Evolutionary conservation across 805 yeast species (phyloP).

Genomic region (Cyberlindnera euphorbiae): DNA sequence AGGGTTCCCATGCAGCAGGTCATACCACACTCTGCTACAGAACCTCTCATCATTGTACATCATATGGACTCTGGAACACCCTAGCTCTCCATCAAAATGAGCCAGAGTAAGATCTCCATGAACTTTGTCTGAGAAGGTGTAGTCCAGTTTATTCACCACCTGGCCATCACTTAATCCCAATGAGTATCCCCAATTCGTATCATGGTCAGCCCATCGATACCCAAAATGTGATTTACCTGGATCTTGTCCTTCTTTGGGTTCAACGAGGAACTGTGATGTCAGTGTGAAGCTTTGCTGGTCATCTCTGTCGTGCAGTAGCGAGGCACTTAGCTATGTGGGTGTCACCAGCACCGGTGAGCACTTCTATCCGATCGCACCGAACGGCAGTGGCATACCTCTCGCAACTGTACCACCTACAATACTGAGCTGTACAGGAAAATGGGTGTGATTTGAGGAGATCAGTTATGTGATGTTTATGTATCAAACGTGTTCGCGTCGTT

Average conservation of each 20-base stretch:
- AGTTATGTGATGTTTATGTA: too few species aligned
- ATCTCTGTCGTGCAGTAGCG: conserved; percentile 1
- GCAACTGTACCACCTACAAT: too few species aligned
- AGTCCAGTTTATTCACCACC: conserved; percentile 6
- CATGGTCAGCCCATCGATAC: conserved; percentile 5
- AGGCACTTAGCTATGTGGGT: conserved; percentile 5
- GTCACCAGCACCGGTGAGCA: conserved; percentile 6
- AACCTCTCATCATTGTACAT: background rate
- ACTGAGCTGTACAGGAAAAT: too few species aligned
- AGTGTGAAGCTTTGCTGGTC: conserved; percentile 7
- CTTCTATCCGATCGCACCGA: conserved; percentile 9
- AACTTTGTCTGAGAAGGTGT: background rate
- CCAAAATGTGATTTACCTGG: conserved; percentile 3
- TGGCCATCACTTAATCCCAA: conserved; percentile 1
- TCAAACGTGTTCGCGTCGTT: too few species aligned
- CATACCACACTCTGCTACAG: conserved; percentile 1
- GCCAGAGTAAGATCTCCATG: conserved; percentile 1
- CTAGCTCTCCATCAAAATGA: conserved; percentile 1
- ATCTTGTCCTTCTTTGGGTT: conserved; percentile 2
- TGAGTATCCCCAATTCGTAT: conserved; percentile 6
- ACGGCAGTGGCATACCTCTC: conserved; percentile 11
- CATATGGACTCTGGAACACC: background rate
- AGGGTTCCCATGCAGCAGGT: background rate
- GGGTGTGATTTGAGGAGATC: too few species aligned
- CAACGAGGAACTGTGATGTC: background rate